These are phyloP conservation scores for Curvularia hawaiiensis DNA, from an alignment of 2,329 filamentous ascomycete species.

Conservation along the genomic window DNA sequence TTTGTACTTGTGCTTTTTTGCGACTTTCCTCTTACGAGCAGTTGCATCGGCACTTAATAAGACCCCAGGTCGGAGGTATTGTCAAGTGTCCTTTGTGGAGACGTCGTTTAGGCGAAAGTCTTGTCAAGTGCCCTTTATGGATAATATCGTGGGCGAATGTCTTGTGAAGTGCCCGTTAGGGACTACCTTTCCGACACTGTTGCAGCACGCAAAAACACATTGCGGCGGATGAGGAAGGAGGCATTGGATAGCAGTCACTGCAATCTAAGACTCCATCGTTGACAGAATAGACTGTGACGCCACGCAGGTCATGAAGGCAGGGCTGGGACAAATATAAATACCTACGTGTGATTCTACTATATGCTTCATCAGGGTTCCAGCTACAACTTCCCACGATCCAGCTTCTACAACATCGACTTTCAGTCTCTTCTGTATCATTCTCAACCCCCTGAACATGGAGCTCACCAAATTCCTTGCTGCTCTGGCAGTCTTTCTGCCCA, in stretches of 20 bases:
- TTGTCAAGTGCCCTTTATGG: slow-evolving; percentile 25
- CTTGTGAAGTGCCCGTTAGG: slow-evolving; percentile 13
- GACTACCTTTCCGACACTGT: slow-evolving; percentile 19
- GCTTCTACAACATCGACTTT: slow-evolving; percentile 23
- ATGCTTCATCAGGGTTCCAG: slow-evolving; percentile 21
- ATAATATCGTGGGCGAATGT: slow-evolving; percentile 5
- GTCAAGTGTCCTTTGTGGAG: not conserved
- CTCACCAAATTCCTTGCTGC: slow-evolving; percentile 48
- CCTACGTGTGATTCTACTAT: slow-evolving; percentile 12
- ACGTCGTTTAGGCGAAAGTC: slow-evolving; percentile 3
- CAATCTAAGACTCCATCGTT: slow-evolving; percentile 13
- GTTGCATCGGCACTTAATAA: slow-evolving; percentile 18
- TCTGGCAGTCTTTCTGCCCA: slow-evolving; percentile 48
- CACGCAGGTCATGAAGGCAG: slow-evolving; percentile 8
- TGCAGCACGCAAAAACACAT: slow-evolving; percentile 11
- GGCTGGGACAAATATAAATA: slow-evolving; percentile 27
- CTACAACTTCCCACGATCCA: slow-evolving; percentile 28
- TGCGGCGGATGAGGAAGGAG: slow-evolving; percentile 27
- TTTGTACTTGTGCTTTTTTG: slow-evolving; percentile 15
- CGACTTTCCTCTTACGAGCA: slow-evolving; percentile 11
- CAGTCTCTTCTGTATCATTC: slow-evolving; percentile 27
- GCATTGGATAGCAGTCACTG: slow-evolving; percentile 8
- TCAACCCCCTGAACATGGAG: slow-evolving; percentile 44
- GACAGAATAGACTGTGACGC: not conserved
- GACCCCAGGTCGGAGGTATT: slow-evolving; percentile 3